Percentiles rank a stretch among this genome's conserved stretches.
Conservation (phyloP, 2,329 filamentous ascomycete species). For the Madurella fahalii region DNA sequence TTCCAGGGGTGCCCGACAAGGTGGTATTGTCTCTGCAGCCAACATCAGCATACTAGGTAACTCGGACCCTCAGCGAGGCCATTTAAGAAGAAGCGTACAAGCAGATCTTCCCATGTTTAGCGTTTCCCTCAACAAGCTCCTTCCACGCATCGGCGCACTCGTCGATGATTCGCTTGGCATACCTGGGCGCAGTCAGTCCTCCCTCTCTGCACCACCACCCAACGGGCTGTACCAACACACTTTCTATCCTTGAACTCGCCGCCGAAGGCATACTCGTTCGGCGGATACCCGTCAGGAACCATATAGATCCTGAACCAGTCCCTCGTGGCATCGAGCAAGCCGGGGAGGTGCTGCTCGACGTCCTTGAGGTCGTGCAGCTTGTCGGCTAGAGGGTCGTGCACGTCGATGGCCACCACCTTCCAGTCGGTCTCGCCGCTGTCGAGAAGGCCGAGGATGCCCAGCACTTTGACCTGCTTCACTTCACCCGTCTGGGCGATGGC, state of each 20-base stretch:
- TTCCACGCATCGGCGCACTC: slow-evolving; percentile 97
- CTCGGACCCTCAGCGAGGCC: background rate
- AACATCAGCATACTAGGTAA: slow-evolving; percentile 33
- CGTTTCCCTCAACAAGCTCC: slow-evolving; percentile 86
- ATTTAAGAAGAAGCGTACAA: slow-evolving; percentile 54
- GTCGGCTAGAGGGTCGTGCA: slow-evolving; percentile 89
- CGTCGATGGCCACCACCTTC: slow-evolving; percentile 99
- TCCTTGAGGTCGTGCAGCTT: slow-evolving; percentile 98
- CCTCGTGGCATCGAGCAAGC: slow-evolving; percentile 92
- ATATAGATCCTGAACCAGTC: slow-evolving; percentile 99
- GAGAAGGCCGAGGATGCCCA: slow-evolving; percentile 96
- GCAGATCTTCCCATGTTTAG: slow-evolving; percentile 68
- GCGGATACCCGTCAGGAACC: slow-evolving; percentile 98
- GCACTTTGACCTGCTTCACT: slow-evolving; percentile 98
- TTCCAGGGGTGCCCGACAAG: slow-evolving; percentile 17
- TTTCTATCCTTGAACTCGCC: slow-evolving; percentile 99
- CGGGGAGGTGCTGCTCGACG: slow-evolving; percentile 93
- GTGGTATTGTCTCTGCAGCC: slow-evolving; percentile 21
- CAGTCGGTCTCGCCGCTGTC: slow-evolving; percentile 99
- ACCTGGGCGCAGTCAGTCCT: slow-evolving; percentile 43
- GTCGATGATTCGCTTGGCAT: slow-evolving; percentile 87
- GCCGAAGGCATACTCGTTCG: slow-evolving; percentile 99
- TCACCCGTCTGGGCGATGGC: slow-evolving; percentile 89
- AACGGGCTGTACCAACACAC: slow-evolving; percentile 41
- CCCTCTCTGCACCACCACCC: no score